Evolutionary conservation across 257 asterid genomes (phyloP).

Genomic region (Primulina eburnea): DNA sequence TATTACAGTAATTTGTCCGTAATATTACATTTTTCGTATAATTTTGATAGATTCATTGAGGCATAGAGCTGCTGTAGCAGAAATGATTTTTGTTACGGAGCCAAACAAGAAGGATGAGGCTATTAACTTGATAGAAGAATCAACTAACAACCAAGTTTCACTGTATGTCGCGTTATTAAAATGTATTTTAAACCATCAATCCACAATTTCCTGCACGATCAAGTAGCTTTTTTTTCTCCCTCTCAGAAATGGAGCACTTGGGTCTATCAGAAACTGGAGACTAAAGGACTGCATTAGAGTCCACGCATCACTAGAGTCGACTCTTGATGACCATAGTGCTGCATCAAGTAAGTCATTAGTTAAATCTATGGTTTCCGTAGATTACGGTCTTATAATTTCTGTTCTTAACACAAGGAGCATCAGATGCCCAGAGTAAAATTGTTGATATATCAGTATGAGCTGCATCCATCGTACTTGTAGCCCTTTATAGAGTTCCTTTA

Average conservation of each 20-base stretch:
- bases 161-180: conserved; percentile 40
- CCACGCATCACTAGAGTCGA: conserved; percentile 56
- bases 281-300: conserved; percentile 72
- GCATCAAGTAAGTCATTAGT: conserved; percentile 57
- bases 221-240: background rate
- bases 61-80: conserved; percentile 94
- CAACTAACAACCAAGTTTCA: conserved; percentile 45
- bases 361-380: conserved; percentile 3
- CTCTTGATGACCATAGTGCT: conserved; percentile 60
- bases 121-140: conserved; percentile 69
- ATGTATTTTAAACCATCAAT: background rate
- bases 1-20: background rate
- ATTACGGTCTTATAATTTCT: background rate
- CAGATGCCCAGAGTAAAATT: background rate
- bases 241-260: conserved; percentile 55
- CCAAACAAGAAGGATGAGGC: conserved; percentile 79
- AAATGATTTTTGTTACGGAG: conserved; percentile 71
- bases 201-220: background rate
- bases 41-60: conserved; percentile 60
- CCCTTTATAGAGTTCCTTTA: background rate
- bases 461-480: no score
- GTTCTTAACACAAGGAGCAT: background rate
- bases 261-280: conserved; percentile 43
- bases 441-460: background rate
- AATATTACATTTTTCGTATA: conserved; percentile 8